Evolutionary conservation across 139 green algal species (phyloP).

Genomic region (Chlamydomonas incerta): DNA sequence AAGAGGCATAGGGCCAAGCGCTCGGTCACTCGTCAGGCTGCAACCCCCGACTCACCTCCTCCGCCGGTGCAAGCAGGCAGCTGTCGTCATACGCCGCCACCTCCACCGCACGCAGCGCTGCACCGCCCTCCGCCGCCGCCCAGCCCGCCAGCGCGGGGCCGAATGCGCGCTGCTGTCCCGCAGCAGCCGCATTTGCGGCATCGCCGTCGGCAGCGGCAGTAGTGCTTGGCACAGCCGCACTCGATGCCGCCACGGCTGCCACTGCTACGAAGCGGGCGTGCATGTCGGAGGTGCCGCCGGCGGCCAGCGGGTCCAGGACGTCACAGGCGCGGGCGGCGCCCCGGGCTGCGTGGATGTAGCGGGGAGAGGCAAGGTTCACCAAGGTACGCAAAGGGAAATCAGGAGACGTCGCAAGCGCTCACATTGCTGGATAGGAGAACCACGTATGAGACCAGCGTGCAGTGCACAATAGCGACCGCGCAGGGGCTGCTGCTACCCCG

Average conservation of each 20-base stretch:
- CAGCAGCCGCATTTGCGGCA: no score
- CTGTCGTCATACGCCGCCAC: conserved; percentile 26
- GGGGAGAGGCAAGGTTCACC: no score
- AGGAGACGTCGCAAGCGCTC: no score
- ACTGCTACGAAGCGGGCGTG: conserved; percentile 22
- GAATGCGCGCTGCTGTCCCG: no score
- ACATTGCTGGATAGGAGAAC: no score
- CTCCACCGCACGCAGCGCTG: conserved; percentile 29
- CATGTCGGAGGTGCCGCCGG: conserved; percentile 21
- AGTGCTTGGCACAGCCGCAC: not conserved
- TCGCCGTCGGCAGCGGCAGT: not conserved
- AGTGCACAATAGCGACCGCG: no score
- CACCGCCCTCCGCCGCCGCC: conserved; percentile 29
- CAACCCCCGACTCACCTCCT: conserved; percentile 12
- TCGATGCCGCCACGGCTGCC: not conserved
- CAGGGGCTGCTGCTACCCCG: no score
- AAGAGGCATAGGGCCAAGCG: no score
- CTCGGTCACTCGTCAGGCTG: not conserved
- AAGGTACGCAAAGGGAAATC: no score
- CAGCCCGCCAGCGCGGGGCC: not conserved
- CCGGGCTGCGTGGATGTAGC: no score
- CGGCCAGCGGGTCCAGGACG: conserved; percentile 1
- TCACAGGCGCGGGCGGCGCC: not conserved
- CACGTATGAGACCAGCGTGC: no score
- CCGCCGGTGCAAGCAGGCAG: conserved; percentile 5